Base-by-base conservation (phyloP, 2,329 filamentous ascomycete species). In the Graphilbum ipis-grandicollis region DNA sequence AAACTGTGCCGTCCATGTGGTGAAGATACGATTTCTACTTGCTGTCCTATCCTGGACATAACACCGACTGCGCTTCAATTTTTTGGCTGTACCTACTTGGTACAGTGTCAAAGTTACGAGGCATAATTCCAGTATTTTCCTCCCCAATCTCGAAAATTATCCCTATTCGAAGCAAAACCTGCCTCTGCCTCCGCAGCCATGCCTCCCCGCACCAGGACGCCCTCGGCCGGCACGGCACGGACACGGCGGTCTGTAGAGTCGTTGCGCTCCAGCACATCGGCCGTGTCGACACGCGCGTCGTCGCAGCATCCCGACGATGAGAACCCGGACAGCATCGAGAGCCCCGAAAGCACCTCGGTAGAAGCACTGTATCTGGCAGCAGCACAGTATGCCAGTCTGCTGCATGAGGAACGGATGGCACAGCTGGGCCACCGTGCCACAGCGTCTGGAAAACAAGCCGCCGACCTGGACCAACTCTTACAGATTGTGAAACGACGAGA, bases 381-480 rank as follows among this genome's bases (percentile, higher is more conserved):
- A 5, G 41, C 39, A 1, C 26, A 33, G 4, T 29, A 36, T 21
- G 29, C 43, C 36, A 41, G 40, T 33, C 29, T 45, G 3, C 29
- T 44, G 28, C 42, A 45, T 31, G 39, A 41, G 42, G 40, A 41
- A 29, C 37, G 38, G 10, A 41, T 46, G 36, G 34, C 40, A 15
- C 40, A 34, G 26, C 41, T 40, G 21, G n/a, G 39, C n/a, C n/a
- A n/a, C n/a, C n/a, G n/a, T n/a, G n/a, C n/a, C n/a, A n/a, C n/a
- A n/a, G 19, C 40, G 40, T 23, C 33, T 37, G 15, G 3, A 35
- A 6, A 39, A 42, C 28, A 5, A 15, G 34, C 34, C 37, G 31
- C 42, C 19, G 34, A 33, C 9, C 33, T 46, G 13, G 44, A 44
- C 19, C 6, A 33, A n/a, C 30, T 44, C 30, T 38, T 46, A 15